Evolutionary conservation across 352 stramenopile genomes (phyloP).

Genomic region (Globisporangium mamillatum): DNA sequence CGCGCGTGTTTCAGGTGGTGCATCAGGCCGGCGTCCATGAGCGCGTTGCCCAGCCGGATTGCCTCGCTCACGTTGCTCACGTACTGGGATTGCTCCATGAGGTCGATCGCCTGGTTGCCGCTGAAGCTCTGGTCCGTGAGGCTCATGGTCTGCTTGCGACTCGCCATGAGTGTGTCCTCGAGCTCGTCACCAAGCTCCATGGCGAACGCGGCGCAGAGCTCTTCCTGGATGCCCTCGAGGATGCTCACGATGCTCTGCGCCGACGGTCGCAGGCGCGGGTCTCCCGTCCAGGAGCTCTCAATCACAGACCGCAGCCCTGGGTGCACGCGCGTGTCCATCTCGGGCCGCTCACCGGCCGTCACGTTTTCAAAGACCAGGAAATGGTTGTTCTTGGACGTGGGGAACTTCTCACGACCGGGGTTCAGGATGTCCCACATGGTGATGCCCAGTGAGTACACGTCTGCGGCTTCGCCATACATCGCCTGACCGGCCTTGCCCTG

Average conservation of each 20-base stretch:
- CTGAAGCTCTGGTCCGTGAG: slow-evolving; percentile 34
- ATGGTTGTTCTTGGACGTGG: slow-evolving; percentile 43
- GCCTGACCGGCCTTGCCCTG: slow-evolving; percentile 46
- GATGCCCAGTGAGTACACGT: slow-evolving; percentile 73
- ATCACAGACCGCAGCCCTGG: slow-evolving; percentile 38
- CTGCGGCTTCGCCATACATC: slow-evolving; percentile 58
- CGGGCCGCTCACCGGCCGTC: slow-evolving; percentile 42
- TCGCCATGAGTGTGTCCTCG: slow-evolving; percentile 27
- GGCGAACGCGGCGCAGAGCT: slow-evolving; percentile 37
- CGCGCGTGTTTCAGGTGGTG: slow-evolving; percentile 50
- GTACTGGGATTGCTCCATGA: slow-evolving; percentile 43
- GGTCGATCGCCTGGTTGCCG: slow-evolving; percentile 31
- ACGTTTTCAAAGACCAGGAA: slow-evolving; percentile 57
- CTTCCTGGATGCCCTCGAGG: slow-evolving; percentile 48
- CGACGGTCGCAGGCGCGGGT: slow-evolving; percentile 37
- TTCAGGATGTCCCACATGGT: slow-evolving; percentile 76
- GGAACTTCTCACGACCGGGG: slow-evolving; percentile 51
- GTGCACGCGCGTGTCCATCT: slow-evolving; percentile 34
- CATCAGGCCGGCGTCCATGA: slow-evolving; percentile 59
- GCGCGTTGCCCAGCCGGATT: slow-evolving; percentile 53
- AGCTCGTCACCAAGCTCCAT: slow-evolving; percentile 39
- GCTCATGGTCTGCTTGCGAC: slow-evolving; percentile 17
- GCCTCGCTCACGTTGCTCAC: slow-evolving; percentile 40
- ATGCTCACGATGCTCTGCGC: slow-evolving; percentile 41
- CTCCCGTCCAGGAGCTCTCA: slow-evolving; percentile 40